A percentile compares a stretch with the other conserved stretches of the same genome.
Conservation (phyloP, 176 grass and related monocot genomes). For the Triticum turgidum region DNA sequence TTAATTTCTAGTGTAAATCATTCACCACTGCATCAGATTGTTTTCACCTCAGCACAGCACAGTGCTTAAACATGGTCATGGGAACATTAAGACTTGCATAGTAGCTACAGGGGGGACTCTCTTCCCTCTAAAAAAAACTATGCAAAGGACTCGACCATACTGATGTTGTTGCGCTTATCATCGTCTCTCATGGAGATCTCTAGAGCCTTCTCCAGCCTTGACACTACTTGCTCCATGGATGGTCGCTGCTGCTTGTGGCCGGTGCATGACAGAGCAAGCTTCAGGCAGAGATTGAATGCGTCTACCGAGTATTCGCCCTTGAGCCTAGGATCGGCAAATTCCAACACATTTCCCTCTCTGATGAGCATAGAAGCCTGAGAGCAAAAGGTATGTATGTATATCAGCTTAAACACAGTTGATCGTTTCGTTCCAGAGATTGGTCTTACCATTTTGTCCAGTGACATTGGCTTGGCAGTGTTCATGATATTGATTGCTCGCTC, state of each 20-base stretch:
- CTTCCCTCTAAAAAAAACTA: conserved; percentile 19
- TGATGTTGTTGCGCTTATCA: conserved; percentile 19
- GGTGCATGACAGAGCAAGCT: conserved; percentile 65
- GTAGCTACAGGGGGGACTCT: conserved; percentile 27
- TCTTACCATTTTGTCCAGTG: conserved; percentile 56
- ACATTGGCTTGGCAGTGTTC: conserved; percentile 61
- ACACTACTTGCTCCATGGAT: conserved; percentile 64
- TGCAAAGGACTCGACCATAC: conserved; percentile 32
- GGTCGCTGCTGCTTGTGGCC: conserved; percentile 58
- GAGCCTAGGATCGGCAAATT: conserved; percentile 61
- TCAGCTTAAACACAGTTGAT: background rate
- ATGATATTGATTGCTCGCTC: conserved; percentile 55
- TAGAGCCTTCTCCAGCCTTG: conserved; percentile 50
- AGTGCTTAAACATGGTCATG: conserved; percentile 28
- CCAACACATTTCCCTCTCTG: conserved; percentile 39
- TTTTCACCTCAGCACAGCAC: conserved; percentile 3
- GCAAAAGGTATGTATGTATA: conserved; percentile 10
- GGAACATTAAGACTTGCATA: conserved; percentile 15
- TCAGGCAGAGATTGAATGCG: conserved; percentile 59
- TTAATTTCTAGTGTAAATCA: background rate
- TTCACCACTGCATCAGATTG: background rate
- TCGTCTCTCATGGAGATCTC: conserved; percentile 38
- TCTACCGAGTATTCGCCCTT: conserved; percentile 47
- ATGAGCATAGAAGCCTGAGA: conserved; percentile 50
- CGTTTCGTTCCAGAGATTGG: background rate